Base-by-base conservation (phyloP, 1,139 yeast species). In the Ogataea hybrid region DNA sequence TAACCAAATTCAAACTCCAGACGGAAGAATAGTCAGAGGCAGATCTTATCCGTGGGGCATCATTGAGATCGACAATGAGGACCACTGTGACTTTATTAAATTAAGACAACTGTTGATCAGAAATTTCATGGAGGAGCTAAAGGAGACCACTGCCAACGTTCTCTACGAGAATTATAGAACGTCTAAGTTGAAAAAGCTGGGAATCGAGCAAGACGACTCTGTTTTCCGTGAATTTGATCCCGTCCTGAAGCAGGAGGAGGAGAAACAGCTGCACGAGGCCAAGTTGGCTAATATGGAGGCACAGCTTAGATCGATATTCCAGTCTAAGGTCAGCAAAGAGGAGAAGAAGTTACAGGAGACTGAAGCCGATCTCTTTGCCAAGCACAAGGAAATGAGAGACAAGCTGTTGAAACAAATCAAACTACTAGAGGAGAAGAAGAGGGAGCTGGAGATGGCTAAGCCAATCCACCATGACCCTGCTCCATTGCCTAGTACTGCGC, bases 1-100 rank as follows among this genome's bases (percentile, higher is more conserved):
- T 23, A 71, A 73, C 48, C 82, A 79, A 52, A 88, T 90, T 28
- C 75, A 75, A 56, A 81, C 86, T 38, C 58, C 75, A 25, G 89
- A 84, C 57, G 97, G 97, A 38, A 75, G 84, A 62, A 61, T 70
- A 31, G 95, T 89, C 35, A 83, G 97, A 63, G 97, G 97, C 51
- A 86, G 99, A 69, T 70, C 77, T 53, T 94, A 94, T 65, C 98
- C 98, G 49, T 94, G 99, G 99, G 99, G 99, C 52, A 74, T 85
- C 18, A 85, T 92, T 60, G 97, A 92, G 67, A 95, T 94, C 51
- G 97, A 90, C 64, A 92, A 92, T 64, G 95, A 88, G 67, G 80
- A 81, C 41, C 97, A 94, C 64, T 86, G 92, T 64, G 99, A 94
- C 68, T 94, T 94, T 64, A 81, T 85, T 56, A 82, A 82, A 65